Evolutionary conservation across 345 rosid genomes (phyloP).

Genomic region (Lepidium africanum): DNA sequence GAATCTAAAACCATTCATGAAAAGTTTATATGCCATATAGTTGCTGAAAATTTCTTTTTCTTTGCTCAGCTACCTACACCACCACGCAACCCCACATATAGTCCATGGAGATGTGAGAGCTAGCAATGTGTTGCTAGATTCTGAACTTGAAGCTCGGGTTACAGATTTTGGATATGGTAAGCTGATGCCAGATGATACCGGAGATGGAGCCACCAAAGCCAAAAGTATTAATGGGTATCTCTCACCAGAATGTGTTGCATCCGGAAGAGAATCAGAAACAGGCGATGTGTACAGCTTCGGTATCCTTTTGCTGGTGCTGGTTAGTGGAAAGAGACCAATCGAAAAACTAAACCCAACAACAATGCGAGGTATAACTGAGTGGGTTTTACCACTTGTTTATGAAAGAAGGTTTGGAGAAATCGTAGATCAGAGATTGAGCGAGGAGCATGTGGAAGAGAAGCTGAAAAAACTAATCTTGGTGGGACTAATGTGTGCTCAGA

Average conservation of each 20-base stretch:
- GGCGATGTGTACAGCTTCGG: constrained; percentile 94
- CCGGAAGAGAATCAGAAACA: constrained; percentile 78
- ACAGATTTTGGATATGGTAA: constrained; percentile 88
- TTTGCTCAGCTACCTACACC: constrained; percentile 74
- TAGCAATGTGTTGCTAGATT: constrained; percentile 58
- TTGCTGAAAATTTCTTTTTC: neutral
- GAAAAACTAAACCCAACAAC: constrained; percentile 73
- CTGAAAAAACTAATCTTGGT: constrained; percentile 48
- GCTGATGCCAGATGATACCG: constrained; percentile 76
- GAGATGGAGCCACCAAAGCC: constrained; percentile 64
- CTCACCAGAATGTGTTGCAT: constrained; percentile 79
- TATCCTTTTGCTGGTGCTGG: constrained; percentile 64
- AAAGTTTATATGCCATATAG: neutral
- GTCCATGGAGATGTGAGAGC: constrained; percentile 59
- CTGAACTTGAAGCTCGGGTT: constrained; percentile 63
- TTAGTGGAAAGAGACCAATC: constrained; percentile 71
- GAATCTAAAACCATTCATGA: neutral
- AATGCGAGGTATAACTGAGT: constrained; percentile 61
- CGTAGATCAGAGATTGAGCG: constrained; percentile 62
- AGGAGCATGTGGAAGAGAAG: constrained; percentile 49
- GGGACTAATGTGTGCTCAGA: constrained; percentile 66
- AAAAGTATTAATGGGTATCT: constrained; percentile 75
- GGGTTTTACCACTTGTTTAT: constrained; percentile 66
- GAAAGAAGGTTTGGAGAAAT: constrained; percentile 55
- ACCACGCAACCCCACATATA: constrained; percentile 70